Evolutionary conservation across 1,139 yeast species (phyloP).

Genomic region (Casaregolazyma lundiana): DNA sequence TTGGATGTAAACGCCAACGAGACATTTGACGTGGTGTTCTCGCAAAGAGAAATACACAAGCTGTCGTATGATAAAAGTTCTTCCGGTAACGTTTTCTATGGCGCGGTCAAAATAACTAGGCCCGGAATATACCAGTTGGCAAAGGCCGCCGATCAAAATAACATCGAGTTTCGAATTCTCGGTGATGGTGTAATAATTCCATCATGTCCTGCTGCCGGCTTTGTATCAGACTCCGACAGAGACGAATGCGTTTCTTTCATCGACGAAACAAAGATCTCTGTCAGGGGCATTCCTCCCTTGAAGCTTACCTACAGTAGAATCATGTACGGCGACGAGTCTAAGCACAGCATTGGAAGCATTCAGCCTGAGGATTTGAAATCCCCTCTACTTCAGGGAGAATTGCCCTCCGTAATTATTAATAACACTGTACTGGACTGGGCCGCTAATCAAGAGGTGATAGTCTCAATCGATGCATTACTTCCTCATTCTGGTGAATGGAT

Average conservation of each 20-base stretch:
- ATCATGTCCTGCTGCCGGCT: slow-evolving; percentile 68
- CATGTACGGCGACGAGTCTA: slow-evolving; percentile 44
- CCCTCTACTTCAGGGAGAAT: slow-evolving; percentile 30
- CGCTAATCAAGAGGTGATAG: slow-evolving; percentile 41
- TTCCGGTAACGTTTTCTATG: background rate
- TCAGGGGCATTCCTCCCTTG: slow-evolving; percentile 74
- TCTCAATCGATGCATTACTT: slow-evolving; percentile 46
- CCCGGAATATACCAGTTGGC: slow-evolving; percentile 74
- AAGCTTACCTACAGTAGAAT: slow-evolving; percentile 56
- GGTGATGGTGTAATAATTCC: slow-evolving; percentile 65
- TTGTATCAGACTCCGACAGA: slow-evolving; percentile 28
- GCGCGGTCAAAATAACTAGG: slow-evolving; percentile 21
- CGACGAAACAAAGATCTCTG: slow-evolving; percentile 51
- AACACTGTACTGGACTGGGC: slow-evolving; percentile 49
- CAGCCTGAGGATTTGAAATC: slow-evolving; percentile 45
- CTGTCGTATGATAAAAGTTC: background rate
- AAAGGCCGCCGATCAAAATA: slow-evolving; percentile 61
- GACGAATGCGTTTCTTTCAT: slow-evolving; percentile 63
- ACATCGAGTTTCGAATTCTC: slow-evolving; percentile 58
- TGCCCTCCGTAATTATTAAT: slow-evolving; percentile 17
- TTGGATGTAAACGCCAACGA: slow-evolving; percentile 56
- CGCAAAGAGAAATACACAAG: background rate
- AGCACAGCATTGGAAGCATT: slow-evolving; percentile 42
- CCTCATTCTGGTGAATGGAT: slow-evolving; percentile 55
- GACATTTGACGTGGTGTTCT: slow-evolving; percentile 12